These are phyloP conservation scores for Rubia tinctorum DNA, from an alignment of 305 asterid species.

Conservation along the genomic window DNA sequence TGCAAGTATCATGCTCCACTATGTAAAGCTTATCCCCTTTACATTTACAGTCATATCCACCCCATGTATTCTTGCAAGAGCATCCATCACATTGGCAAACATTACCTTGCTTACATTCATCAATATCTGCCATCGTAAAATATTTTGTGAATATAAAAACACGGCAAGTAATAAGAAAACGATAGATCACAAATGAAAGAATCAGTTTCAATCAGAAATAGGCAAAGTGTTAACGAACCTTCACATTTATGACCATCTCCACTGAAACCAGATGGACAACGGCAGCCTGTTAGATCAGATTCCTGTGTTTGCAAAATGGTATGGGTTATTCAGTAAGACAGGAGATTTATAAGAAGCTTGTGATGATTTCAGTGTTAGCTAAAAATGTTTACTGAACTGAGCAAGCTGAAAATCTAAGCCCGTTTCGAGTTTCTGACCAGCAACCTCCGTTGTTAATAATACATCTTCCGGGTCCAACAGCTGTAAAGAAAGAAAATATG, in stretches of 20 bases:
- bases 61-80: slow-evolving; percentile 77
- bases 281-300: slow-evolving; percentile 62
- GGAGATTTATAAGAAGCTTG: not conserved
- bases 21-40: slow-evolving; percentile 67
- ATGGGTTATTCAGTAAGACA: not conserved
- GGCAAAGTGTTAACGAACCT: slow-evolving; percentile 35
- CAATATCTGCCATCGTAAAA: slow-evolving; percentile 44
- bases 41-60: slow-evolving; percentile 73
- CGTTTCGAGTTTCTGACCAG: slow-evolving; percentile 65
- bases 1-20: slow-evolving; percentile 73
- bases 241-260: slow-evolving; percentile 85
- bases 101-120: slow-evolving; percentile 70
- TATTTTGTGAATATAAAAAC: not conserved
- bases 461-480: slow-evolving; percentile 93
- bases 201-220: not conserved
- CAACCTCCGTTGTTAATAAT: slow-evolving; percentile 70
- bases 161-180: not conserved
- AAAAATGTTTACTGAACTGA: slow-evolving; percentile 38
- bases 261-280: slow-evolving; percentile 69
- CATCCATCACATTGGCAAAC: slow-evolving; percentile 84
- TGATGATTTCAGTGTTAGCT: not conserved
- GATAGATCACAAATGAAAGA: not conserved
- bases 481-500: slow-evolving; percentile 32
- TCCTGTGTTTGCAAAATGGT: slow-evolving; percentile 38
- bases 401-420: slow-evolving; percentile 72